Conservation (phyloP, 148 eudicot species). For the Hydrangea macrophylla region DNA sequence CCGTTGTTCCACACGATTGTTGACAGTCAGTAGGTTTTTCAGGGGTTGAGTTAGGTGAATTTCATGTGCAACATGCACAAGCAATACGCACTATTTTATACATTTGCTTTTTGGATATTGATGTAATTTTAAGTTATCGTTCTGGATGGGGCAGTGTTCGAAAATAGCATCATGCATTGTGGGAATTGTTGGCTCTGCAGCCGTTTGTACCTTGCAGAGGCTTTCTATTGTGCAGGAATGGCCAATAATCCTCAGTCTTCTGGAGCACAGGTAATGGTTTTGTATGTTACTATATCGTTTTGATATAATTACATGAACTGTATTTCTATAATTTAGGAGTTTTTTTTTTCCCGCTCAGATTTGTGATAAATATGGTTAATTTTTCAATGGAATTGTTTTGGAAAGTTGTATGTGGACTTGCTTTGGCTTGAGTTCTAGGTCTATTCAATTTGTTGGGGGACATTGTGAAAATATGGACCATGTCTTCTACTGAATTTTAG, state of each 20-base stretch:
- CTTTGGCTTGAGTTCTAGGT: background rate
- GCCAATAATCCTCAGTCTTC: slow-evolving; percentile 55
- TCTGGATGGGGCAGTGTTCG: background rate
- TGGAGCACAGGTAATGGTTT: slow-evolving; percentile 53
- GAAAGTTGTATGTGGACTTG: background rate
- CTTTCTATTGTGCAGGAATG: slow-evolving; percentile 30
- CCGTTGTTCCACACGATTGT: no score
- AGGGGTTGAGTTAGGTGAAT: background rate
- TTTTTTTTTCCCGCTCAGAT: background rate
- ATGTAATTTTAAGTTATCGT: no score
- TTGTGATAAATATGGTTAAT: background rate
- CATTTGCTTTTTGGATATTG: no score
- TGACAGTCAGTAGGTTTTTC: background rate
- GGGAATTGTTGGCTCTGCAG: background rate
- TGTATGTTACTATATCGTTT: background rate
- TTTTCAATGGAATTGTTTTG: background rate
- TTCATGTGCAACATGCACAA: background rate
- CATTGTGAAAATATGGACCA: background rate
- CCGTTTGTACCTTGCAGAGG: slow-evolving; percentile 15
- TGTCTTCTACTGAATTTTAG: background rate
- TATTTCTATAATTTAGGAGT: background rate
- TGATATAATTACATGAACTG: background rate
- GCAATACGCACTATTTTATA: no score
- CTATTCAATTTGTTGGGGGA: background rate
- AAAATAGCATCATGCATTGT: background rate